phyloP scores from a whole-genome alignment of 2,329 filamentous ascomycete species.

The Microdochium nivale region DNA sequence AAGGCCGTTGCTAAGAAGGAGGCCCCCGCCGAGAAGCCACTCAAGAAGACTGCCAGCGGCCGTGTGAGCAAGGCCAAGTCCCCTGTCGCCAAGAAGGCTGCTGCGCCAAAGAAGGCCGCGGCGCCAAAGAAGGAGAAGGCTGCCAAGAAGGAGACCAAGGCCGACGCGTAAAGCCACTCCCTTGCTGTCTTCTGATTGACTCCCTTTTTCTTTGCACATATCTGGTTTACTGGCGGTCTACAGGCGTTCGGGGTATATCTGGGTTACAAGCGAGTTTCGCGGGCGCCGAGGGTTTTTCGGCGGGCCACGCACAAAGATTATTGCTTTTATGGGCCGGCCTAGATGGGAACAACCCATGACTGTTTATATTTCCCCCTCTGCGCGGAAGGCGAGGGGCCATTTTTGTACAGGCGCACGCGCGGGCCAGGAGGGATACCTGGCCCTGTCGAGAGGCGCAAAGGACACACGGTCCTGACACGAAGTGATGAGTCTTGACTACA shows the following conservation, averaged over 20 bases:
- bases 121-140: conserved; percentile 33
- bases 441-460: background rate
- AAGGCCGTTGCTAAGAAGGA: conserved; percentile 34
- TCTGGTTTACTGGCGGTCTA: background rate
- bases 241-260: conserved; percentile 1
- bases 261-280: background rate
- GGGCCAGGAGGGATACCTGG: background rate
- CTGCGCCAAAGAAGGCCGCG: conserved; percentile 34
- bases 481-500: background rate
- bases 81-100: conserved; percentile 28
- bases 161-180: conserved; percentile 14
- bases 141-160: conserved; percentile 28
- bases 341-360: background rate
- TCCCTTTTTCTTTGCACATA: background rate
- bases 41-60: conserved; percentile 34
- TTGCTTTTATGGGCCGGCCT: background rate
- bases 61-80: conserved; percentile 10
- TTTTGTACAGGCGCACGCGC: background rate
- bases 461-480: background rate
- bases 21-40: conserved; percentile 5
- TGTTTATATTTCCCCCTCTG: background rate
- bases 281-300: background rate
- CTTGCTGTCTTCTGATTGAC: background rate
- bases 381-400: background rate
- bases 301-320: background rate